A percentile compares a stretch with the other conserved stretches of the same genome.
phyloP scores from a whole-genome alignment of 2,329 filamentous ascomycete genomes.

The Mollisiaceae sp. region DNA sequence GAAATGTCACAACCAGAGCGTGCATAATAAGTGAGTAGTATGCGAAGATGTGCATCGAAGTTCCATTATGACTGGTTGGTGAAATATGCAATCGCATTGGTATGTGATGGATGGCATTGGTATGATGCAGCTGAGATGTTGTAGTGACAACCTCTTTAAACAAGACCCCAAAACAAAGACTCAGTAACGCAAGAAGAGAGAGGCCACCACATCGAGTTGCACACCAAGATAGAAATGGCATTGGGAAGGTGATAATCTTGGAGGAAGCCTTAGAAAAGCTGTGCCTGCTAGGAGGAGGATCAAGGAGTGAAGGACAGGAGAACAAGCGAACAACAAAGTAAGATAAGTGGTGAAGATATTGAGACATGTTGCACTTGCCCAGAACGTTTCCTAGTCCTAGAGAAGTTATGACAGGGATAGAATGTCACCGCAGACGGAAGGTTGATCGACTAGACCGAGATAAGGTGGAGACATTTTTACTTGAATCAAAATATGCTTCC shows the following conservation, averaged over 20 bases:
- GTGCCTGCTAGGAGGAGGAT: neutral
- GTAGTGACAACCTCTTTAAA: neutral
- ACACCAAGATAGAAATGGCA: constrained; percentile 6
- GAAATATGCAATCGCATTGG: neutral
- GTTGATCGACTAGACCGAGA: neutral
- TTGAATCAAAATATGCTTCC: neutral
- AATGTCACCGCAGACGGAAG: neutral
- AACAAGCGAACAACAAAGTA: neutral
- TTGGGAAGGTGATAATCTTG: neutral
- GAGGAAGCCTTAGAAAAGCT: neutral
- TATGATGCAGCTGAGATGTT: neutral
- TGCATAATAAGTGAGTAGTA: constrained; percentile 71
- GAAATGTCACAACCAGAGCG: constrained; percentile 66
- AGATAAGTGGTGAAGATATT: neutral
- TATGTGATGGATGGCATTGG: neutral
- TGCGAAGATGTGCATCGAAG: constrained; percentile 49
- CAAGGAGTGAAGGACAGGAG: neutral
- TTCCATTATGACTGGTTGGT: neutral
- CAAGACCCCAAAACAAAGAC: neutral
- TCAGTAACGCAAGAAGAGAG: constrained; percentile 2
- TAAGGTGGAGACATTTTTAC: neutral
- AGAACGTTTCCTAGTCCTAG: neutral
- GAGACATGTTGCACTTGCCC: neutral
- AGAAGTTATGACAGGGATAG: neutral
- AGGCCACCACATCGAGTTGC: constrained; percentile 6